A percentile compares a stretch with the other conserved stretches of the same genome.
Evolutionary conservation across 768 basidiomycete genomes (phyloP).

Genomic region (Pleurotus cornucopiae): DNA sequence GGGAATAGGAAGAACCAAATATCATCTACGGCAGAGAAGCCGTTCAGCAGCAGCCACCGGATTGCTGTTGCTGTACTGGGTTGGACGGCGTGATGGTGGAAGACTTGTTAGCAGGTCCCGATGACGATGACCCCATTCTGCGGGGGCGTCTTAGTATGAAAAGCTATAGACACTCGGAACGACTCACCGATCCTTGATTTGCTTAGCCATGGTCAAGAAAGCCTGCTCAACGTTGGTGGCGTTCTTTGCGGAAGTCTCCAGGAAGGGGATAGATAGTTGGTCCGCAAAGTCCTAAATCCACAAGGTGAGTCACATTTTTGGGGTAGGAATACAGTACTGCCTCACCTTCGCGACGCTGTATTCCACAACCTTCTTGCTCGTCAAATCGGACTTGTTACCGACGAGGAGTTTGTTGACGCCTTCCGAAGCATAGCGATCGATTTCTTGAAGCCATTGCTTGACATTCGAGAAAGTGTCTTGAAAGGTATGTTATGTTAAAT

Average conservation of each 20-base stretch:
- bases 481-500: conserved; percentile 11
- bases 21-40: not conserved
- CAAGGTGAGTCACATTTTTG: not conserved
- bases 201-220: conserved; percentile 98
- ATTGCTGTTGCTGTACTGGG: conserved; percentile 71
- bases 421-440: conserved; percentile 94
- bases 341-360: conserved; percentile 80
- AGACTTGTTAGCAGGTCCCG: conserved; percentile 68
- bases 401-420: conserved; percentile 98
- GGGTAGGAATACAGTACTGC: not conserved
- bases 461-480: conserved; percentile 92
- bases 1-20: not conserved
- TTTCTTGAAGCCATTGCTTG: conserved; percentile 93
- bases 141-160: not conserved
- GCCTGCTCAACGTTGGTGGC: conserved; percentile 99
- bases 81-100: conserved; percentile 83
- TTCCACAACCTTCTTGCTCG: conserved; percentile 93
- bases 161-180: not conserved
- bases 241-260: conserved; percentile 99
- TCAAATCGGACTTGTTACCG: conserved; percentile 98
- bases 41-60: conserved; percentile 76
- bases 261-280: conserved; percentile 88
- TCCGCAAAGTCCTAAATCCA: conserved; percentile 82
- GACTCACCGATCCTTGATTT: conserved; percentile 84
- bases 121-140: conserved; percentile 82